Conservation (phyloP, 768 basidiomycete species). For the Boletus eberwhitei region DNA sequence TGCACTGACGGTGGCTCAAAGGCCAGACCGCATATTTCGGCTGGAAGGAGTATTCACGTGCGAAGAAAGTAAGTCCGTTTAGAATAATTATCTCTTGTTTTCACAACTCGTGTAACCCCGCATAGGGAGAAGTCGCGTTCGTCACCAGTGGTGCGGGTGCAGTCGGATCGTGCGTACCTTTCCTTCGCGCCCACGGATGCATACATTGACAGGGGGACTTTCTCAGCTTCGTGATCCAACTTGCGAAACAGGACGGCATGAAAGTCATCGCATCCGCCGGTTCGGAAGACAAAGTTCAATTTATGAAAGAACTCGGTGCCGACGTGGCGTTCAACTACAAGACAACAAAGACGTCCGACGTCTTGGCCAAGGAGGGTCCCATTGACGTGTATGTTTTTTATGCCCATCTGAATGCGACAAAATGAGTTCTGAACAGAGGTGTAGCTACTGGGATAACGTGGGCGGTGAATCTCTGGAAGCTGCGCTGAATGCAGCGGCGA, state of each 20-base stretch:
- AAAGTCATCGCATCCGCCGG: conserved; percentile 74
- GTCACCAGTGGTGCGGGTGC: conserved; percentile 44
- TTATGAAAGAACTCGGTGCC: conserved; percentile 56
- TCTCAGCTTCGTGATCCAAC: conserved; percentile 45
- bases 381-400: conserved; percentile 43
- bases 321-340: conserved; percentile 78
- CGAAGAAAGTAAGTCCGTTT: conserved; percentile 22
- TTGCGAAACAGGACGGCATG: conserved; percentile 48
- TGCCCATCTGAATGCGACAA: background rate
- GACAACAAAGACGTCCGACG: conserved; percentile 47
- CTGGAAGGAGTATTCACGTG: conserved; percentile 17
- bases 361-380: conserved; percentile 55
- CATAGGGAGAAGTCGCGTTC: conserved; percentile 48
- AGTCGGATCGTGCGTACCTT: conserved; percentile 54
- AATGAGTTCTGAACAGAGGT: background rate
- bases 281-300: conserved; percentile 69
- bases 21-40: conserved; percentile 22
- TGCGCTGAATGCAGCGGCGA: conserved; percentile 45
- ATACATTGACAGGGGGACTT: background rate
- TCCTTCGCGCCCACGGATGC: background rate
- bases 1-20: background rate
- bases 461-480: conserved; percentile 58
- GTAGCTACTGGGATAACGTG: conserved; percentile 44
- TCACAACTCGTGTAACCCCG: background rate
- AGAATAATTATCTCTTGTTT: background rate